Conservation (phyloP, 2,329 filamentous ascomycete genomes). For the Colletotrichum magnum region DNA sequence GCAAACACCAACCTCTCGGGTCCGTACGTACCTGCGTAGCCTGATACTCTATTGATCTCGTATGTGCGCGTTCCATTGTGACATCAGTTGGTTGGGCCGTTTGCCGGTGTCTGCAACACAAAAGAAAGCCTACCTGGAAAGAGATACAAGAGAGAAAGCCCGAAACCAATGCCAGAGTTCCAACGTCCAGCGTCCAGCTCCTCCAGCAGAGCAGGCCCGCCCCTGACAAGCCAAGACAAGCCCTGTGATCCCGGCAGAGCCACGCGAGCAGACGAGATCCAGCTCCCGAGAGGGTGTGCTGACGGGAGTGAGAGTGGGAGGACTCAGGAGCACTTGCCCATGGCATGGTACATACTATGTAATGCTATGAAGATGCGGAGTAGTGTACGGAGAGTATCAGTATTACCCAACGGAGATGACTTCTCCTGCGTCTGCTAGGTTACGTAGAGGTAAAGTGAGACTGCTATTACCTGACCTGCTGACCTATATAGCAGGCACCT, state of each 20-base stretch:
- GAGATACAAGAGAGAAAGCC: background rate
- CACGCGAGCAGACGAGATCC: slow-evolving; percentile 32
- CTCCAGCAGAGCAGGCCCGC: slow-evolving; percentile 4
- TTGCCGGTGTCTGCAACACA: background rate
- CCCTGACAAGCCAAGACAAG: slow-evolving; percentile 21
- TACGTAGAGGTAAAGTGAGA: no score
- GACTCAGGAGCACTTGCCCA: no score
- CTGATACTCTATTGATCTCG: background rate
- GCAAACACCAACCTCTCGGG: background rate
- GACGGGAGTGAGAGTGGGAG: no score
- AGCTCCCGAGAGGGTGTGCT: background rate
- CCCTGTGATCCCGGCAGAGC: slow-evolving; percentile 25
- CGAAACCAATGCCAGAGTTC: background rate
- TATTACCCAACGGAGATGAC: no score
- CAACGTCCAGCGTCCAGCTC: background rate
- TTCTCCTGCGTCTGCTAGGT: no score
- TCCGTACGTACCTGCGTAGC: background rate
- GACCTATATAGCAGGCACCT: no score
- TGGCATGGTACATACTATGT: background rate
- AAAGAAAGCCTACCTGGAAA: background rate
- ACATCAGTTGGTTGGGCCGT: background rate
- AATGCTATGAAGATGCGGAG: background rate
- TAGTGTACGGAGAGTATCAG: no score
- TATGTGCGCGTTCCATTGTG: background rate
- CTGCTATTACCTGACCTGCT: no score